These are phyloP conservation scores for Penicillium ucsense DNA, from an alignment of 495 filamentous ascomycete species.

Conservation along the genomic window DNA sequence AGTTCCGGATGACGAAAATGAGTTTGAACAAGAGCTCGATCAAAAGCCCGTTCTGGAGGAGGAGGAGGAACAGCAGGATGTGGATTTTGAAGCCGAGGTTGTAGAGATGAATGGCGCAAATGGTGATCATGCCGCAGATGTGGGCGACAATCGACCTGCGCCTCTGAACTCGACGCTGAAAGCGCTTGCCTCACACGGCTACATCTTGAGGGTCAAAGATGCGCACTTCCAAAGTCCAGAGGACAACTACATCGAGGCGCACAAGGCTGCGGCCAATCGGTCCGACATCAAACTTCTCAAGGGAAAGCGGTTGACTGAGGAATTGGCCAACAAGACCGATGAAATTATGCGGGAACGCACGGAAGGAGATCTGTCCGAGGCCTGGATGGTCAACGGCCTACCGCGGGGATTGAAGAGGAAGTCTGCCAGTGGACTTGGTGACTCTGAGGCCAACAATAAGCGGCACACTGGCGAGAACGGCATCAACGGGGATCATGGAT, in stretches of 20 bases:
- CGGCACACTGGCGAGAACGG: constrained; percentile 13
- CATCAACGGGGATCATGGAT: constrained; percentile 15
- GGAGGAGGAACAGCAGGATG: constrained; percentile 18
- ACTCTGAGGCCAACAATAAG: constrained; percentile 8
- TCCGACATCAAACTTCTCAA: constrained; percentile 37
- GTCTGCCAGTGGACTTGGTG: constrained; percentile 6
- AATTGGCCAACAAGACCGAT: constrained; percentile 31
- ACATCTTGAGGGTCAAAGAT: constrained; percentile 37
- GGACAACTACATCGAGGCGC: constrained; percentile 42
- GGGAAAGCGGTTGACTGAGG: constrained; percentile 49
- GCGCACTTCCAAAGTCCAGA: constrained; percentile 41
- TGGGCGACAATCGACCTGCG: constrained; percentile 9
- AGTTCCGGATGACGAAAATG: no score
- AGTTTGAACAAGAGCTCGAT: no score
- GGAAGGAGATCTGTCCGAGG: constrained; percentile 24
- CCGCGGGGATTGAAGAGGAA: constrained; percentile 31
- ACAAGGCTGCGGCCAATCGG: constrained; percentile 26
- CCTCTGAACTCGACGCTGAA: constrained; percentile 37
- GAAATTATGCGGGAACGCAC: constrained; percentile 23
- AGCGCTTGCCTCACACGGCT: constrained; percentile 36
- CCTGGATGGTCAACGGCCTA: constrained; percentile 26
- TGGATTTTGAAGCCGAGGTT: constrained; percentile 10
- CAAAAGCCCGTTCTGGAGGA: constrained; percentile 25
- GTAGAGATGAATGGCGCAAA: constrained; percentile 12
- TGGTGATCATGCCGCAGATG: constrained; percentile 10